These are phyloP conservation scores for Trichophyton equinum DNA, from an alignment of 2,329 filamentous ascomycete species.

Conservation along the genomic window DNA sequence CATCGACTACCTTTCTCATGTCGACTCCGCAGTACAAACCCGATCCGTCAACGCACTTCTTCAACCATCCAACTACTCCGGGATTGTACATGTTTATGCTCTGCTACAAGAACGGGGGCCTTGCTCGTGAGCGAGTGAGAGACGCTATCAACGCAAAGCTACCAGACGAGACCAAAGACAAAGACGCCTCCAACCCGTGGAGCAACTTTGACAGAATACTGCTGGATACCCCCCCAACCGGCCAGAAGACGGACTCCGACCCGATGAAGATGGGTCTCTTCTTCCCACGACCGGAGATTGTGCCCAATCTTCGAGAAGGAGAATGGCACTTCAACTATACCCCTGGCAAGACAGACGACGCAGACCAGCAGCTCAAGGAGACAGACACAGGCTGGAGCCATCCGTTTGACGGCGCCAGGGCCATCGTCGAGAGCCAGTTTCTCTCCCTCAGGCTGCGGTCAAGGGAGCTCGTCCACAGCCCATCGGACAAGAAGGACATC, in stretches of 20 bases:
- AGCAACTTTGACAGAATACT: slow-evolving; percentile 65
- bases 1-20: slow-evolving; percentile 95
- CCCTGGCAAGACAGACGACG: slow-evolving; percentile 11
- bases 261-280: slow-evolving; percentile 81
- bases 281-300: slow-evolving; percentile 89
- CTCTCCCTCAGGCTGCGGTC: slow-evolving; percentile 81
- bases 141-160: slow-evolving; percentile 55
- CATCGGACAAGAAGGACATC: slow-evolving; percentile 35
- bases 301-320: slow-evolving; percentile 75
- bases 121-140: slow-evolving; percentile 80
- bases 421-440: slow-evolving; percentile 89
- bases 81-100: slow-evolving; percentile 99
- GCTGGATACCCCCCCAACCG: slow-evolving; percentile 55
- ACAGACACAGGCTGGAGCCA: slow-evolving; percentile 42
- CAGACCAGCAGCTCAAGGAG: slow-evolving; percentile 37
- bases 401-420: slow-evolving; percentile 61
- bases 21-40: slow-evolving; percentile 84
- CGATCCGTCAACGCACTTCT: slow-evolving; percentile 87
- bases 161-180: slow-evolving; percentile 31
- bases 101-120: slow-evolving; percentile 96
- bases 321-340: slow-evolving; percentile 68
- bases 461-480: slow-evolving; percentile 55
- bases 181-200: slow-evolving; percentile 50
- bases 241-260: slow-evolving; percentile 42
- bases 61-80: slow-evolving; percentile 86